phyloP scores from a whole-genome alignment of 2,329 filamentous ascomycete genomes.

The Ceratocystis smalleyi region DNA sequence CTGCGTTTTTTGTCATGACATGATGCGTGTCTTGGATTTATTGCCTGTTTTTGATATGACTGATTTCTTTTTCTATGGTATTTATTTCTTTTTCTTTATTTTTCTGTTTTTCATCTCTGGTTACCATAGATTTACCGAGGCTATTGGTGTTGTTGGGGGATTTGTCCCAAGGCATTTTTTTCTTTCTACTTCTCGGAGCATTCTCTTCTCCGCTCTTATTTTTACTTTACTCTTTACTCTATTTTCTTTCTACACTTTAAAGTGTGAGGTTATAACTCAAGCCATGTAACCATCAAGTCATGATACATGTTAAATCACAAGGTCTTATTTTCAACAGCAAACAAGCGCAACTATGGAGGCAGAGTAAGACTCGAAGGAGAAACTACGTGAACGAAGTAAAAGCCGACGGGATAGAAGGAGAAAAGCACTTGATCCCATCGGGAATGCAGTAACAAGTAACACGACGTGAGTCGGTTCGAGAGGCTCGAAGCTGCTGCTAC shows the following conservation, averaged over 20 bases:
- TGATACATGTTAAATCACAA: constrained; percentile 3
- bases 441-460: no score
- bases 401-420: not conserved
- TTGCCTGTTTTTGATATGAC: constrained; percentile 9
- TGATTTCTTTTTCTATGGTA: not conserved
- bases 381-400: not conserved
- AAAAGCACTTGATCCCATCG: no score
- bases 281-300: not conserved
- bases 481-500: no score
- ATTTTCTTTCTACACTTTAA: not conserved
- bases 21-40: not conserved
- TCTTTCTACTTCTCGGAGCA: not conserved
- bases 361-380: no score
- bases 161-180: not conserved
- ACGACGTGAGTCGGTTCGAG: no score
- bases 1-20: not conserved
- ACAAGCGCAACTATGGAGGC: not conserved
- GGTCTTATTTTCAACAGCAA: not conserved
- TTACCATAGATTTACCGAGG: constrained; percentile 1
- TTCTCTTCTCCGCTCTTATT: not conserved
- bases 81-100: constrained; percentile 1
- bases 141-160: constrained; percentile 6
- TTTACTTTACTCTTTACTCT: not conserved
- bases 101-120: constrained; percentile 5
- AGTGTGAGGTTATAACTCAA: not conserved